Evolutionary conservation across 352 stramenopile genomes (phyloP), one percentile per base, ranked within the genome.

Genomic region (Phytopythium ostracodes): DNA sequence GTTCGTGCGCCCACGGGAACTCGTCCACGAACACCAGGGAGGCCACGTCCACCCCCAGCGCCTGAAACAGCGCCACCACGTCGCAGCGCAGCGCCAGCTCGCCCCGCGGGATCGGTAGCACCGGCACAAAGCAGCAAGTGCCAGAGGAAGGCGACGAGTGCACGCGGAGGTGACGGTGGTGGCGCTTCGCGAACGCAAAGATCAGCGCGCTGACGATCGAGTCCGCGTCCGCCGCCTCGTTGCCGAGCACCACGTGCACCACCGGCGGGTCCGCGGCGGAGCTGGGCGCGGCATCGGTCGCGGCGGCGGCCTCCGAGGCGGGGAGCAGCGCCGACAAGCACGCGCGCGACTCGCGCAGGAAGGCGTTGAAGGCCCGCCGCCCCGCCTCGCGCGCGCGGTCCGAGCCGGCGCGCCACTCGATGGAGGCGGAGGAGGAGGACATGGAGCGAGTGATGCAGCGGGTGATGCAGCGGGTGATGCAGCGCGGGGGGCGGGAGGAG

Each of bases 141-240:
- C 27, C 1, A 6, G 50, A 10, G 22, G 11, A 31, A 7, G 15
- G 25, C 24, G 8, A 12, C 27, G 47, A 18, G 50, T 57, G n/a
- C 20, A 50, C 27, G 2, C 36, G 29, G 35, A 7, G 24, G 42
- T 57, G 24, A 36, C 33, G 9, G 6, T 62, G 22, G 40, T 76
- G 51, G 46, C 72, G 63, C 40, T 73, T 72, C 35, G 79, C 42
- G 56, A 78, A 87, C 9, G 85, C 85, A 68, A 89, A 85, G 12
- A 82, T 70, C 12, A 94, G 56, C 18, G 81, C 85, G 70, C 83
- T 94, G 15, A 94, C 71, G 67, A 94, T 92, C 22, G 85, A 94
- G 67, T 94, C 85, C 15, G 85, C 85, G 63, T 94, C 83, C 10
- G 81, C 80, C 17, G 85, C 83, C 62, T 94, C 85, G 57, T 94